Evolutionary conservation across 2,329 filamentous ascomycete species (phyloP).

Genomic region (Herpotrichia juniperi): DNA sequence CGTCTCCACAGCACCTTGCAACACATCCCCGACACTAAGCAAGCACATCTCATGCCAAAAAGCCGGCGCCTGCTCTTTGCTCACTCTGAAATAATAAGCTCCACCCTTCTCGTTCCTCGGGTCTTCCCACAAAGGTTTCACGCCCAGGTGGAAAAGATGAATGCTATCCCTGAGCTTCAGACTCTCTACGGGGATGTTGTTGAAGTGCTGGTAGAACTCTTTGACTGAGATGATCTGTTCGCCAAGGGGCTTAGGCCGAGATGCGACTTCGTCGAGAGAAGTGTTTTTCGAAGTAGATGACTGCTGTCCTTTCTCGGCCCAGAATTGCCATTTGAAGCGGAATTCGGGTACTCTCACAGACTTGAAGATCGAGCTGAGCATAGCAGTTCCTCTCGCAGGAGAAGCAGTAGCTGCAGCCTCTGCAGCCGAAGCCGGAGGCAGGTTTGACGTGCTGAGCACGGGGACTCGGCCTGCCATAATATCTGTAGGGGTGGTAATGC

Average conservation of each 20-base stretch:
- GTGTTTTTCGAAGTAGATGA: conserved; percentile 25
- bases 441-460: conserved; percentile 46
- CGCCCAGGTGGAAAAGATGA: conserved; percentile 81
- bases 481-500: conserved; percentile 9
- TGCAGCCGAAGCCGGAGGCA: conserved; percentile 67
- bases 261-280: conserved; percentile 46
- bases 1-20: conserved; percentile 73
- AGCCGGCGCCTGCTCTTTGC: conserved; percentile 72
- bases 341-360: conserved; percentile 57
- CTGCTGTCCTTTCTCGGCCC: conserved; percentile 52
- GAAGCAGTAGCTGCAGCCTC: conserved; percentile 67
- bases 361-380: conserved; percentile 59
- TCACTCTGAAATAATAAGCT: conserved; percentile 90
- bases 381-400: conserved; percentile 77
- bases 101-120: conserved; percentile 84
- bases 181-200: conserved; percentile 78
- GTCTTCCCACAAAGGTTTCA: conserved; percentile 86
- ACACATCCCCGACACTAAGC: conserved; percentile 80
- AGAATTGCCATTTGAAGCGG: conserved; percentile 59
- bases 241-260: conserved; percentile 52
- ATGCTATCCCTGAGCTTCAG: conserved; percentile 70
- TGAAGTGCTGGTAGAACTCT: conserved; percentile 59
- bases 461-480: conserved; percentile 44
- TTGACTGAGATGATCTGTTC: conserved; percentile 54
- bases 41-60: conserved; percentile 84